Conservation (phyloP, 148 eudicot species). For the Pouteria glomerata region DNA sequence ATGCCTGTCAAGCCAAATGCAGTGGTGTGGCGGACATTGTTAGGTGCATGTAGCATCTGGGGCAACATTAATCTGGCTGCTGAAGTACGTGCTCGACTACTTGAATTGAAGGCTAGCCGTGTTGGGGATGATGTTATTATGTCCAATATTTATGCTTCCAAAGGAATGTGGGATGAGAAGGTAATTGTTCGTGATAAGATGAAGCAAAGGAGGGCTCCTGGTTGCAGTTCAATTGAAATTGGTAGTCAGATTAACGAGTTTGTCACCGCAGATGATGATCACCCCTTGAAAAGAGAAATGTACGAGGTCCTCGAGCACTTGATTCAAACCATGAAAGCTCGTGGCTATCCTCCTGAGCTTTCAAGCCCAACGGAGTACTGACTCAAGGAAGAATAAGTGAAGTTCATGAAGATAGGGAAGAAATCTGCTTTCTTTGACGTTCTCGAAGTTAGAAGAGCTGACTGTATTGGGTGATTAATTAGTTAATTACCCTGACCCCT, state of each 20-base stretch:
- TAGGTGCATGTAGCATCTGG: slow-evolving; percentile 38
- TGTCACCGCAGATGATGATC: slow-evolving; percentile 31
- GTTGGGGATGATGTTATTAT: slow-evolving; percentile 39
- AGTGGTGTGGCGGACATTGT: slow-evolving; percentile 44
- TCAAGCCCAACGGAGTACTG: neutral
- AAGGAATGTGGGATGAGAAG: slow-evolving; percentile 49
- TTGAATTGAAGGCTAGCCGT: slow-evolving; percentile 25
- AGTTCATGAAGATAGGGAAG: neutral
- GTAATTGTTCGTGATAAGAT: slow-evolving; percentile 26
- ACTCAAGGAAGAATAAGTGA: neutral
- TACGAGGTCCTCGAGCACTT: slow-evolving; percentile 6
- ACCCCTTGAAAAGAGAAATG: slow-evolving; percentile 10
- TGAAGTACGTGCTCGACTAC: slow-evolving; percentile 22
- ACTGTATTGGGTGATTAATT: too few species aligned
- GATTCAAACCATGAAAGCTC: slow-evolving; percentile 1
- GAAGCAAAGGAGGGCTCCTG: slow-evolving; percentile 29
- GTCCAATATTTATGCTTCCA: slow-evolving; percentile 41
- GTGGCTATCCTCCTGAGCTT: neutral
- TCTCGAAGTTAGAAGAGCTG: too few species aligned
- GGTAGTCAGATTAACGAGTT: slow-evolving; percentile 30
- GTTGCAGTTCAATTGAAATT: slow-evolving; percentile 39
- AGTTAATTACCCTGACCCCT: too few species aligned
- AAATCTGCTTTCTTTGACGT: too few species aligned
- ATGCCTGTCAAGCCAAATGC: slow-evolving; percentile 38
- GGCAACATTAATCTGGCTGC: slow-evolving; percentile 35